These are phyloP conservation scores for Cercospora janseana DNA, from an alignment of 2,329 filamentous ascomycete species.

Conservation along the genomic window DNA sequence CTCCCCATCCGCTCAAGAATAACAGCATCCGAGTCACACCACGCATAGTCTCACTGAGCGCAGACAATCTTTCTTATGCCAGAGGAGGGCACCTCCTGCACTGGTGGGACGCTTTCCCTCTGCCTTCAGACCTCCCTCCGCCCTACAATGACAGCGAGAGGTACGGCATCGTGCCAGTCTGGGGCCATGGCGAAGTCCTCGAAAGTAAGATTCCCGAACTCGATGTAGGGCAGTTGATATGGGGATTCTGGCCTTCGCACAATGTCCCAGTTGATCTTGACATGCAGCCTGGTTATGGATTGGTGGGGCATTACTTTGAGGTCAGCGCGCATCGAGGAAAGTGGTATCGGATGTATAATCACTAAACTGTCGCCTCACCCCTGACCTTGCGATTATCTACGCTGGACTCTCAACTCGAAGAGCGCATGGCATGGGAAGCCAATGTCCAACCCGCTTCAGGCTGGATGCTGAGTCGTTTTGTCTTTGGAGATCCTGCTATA, in stretches of 20 bases:
- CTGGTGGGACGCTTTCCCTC: conserved; percentile 49
- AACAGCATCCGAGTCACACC: conserved; percentile 19
- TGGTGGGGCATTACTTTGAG: conserved; percentile 41
- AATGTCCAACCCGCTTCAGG: conserved; percentile 19
- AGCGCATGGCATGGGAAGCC: conserved; percentile 13
- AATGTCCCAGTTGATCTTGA: conserved; percentile 41
- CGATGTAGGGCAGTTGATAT: conserved; percentile 40
- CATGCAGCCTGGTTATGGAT: conserved; percentile 27
- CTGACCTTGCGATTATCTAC: not conserved
- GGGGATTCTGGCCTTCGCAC: conserved; percentile 48
- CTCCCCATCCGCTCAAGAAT: conserved; percentile 7
- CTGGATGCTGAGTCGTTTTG: conserved; percentile 17
- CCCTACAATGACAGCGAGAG: conserved; percentile 39
- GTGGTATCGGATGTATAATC: conserved; percentile 49
- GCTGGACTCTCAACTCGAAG: not conserved
- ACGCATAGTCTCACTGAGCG: conserved; percentile 20
- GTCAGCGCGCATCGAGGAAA: conserved; percentile 39
- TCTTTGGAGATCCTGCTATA: conserved; percentile 13
- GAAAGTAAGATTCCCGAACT: conserved; percentile 43
- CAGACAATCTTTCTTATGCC: conserved; percentile 32
- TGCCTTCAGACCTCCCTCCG: conserved; percentile 40
- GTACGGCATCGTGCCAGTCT: conserved; percentile 52
- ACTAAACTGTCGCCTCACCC: conserved; percentile 32
- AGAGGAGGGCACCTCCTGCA: conserved; percentile 30
- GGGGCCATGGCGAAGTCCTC: conserved; percentile 49